These are phyloP conservation scores for Licmophora abbreviata DNA, from an alignment of 108 stramenopile species.

Conservation along the genomic window DNA sequence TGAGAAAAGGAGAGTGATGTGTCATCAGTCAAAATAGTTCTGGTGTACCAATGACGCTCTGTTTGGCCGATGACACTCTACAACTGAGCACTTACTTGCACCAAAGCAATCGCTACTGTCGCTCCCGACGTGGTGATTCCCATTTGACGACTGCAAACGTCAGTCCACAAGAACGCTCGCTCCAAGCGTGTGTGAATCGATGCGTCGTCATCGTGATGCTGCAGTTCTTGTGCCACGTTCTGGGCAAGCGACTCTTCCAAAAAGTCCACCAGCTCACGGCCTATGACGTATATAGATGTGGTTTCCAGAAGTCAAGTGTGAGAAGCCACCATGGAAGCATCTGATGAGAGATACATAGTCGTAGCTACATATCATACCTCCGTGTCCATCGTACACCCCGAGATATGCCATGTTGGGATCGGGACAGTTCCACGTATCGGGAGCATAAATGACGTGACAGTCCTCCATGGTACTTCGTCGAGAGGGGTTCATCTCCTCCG, in stretches of 20 bases:
- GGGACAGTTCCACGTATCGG: constrained; percentile 47
- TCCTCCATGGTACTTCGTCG: constrained; percentile 95
- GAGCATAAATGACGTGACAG: constrained; percentile 50
- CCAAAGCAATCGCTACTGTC: constrained; percentile 87
- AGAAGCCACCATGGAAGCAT: background rate
- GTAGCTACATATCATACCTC: constrained; percentile 27
- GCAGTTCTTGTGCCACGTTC: constrained; percentile 81
- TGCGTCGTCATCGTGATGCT: constrained; percentile 10
- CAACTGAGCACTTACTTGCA: constrained; percentile 30
- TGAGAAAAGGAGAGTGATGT: background rate
- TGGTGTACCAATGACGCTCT: no score
- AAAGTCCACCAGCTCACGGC: constrained; percentile 88
- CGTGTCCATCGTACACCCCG: constrained; percentile 94
- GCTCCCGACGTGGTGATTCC: constrained; percentile 84
- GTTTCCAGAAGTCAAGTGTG: background rate
- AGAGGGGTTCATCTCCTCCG: constrained; percentile 92
- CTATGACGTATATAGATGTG: no score
- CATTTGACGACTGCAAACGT: constrained; percentile 67
- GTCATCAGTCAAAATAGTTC: background rate
- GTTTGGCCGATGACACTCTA: background rate
- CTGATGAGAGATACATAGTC: background rate
- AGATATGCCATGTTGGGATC: constrained; percentile 62
- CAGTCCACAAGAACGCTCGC: constrained; percentile 88
- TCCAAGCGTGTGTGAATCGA: constrained; percentile 47
- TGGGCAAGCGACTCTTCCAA: constrained; percentile 64